These are phyloP conservation scores for Taphrina deformans DNA, from an alignment of 1,139 yeast species.

Conservation along the genomic window DNA sequence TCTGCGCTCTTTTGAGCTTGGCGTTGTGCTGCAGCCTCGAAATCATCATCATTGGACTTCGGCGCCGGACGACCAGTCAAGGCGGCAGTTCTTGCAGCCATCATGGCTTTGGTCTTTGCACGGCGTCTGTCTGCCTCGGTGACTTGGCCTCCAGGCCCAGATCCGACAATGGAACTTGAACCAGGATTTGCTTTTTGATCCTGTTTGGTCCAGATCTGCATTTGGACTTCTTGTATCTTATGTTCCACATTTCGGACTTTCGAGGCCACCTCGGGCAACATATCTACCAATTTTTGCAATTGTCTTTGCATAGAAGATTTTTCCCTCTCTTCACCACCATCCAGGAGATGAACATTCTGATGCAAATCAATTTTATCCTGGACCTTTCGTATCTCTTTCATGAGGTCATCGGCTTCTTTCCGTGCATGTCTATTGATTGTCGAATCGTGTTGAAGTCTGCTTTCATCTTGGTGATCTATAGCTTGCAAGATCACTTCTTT, in stretches of 20 bases:
- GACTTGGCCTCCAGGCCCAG: slow-evolving; percentile 80
- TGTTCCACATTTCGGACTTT: slow-evolving; percentile 64
- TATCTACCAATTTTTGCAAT: slow-evolving; percentile 61
- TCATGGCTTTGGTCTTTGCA: slow-evolving; percentile 71
- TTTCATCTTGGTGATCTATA: slow-evolving; percentile 67
- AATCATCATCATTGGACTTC: slow-evolving; percentile 50
- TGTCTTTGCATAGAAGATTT: slow-evolving; percentile 51
- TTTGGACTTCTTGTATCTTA: slow-evolving; percentile 65
- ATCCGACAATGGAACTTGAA: slow-evolving; percentile 64
- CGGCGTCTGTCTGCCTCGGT: slow-evolving; percentile 79
- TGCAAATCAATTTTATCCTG: slow-evolving; percentile 53
- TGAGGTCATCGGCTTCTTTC: slow-evolving; percentile 62
- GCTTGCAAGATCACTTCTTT: slow-evolving; percentile 71
- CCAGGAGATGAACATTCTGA: slow-evolving; percentile 41
- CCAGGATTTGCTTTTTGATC: slow-evolving; percentile 64
- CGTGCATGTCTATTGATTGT: slow-evolving; percentile 50
- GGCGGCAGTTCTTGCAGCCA: slow-evolving; percentile 86
- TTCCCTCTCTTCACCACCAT: slow-evolving; percentile 47
- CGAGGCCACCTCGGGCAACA: slow-evolving; percentile 66
- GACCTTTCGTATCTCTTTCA: slow-evolving; percentile 58
- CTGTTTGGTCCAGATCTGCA: slow-evolving; percentile 60
- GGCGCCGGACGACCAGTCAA: slow-evolving; percentile 71
- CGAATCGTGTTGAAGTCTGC: slow-evolving; percentile 50
- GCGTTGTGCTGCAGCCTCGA: slow-evolving; percentile 58
- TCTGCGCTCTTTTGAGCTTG: slow-evolving; percentile 58